A percentile compares a stretch with the other conserved stretches of the same genome.
Conservation (phyloP, 805 yeast species). For the Cyberlindnera lachancei region DNA sequence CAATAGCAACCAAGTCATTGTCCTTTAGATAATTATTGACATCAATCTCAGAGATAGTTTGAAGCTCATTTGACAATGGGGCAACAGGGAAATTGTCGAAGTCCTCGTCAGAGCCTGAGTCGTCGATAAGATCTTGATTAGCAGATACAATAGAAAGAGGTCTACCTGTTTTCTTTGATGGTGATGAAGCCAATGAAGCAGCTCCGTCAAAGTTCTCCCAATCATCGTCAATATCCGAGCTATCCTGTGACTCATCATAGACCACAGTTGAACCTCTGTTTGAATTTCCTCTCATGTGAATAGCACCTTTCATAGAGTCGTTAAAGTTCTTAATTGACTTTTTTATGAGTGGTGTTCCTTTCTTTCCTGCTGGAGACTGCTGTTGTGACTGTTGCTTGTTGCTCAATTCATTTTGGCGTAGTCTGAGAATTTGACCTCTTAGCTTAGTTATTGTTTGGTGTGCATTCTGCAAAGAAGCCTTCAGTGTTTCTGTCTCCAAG, state of each 20-base stretch:
- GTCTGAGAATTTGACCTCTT: conserved; percentile 29
- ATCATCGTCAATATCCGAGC: conserved; percentile 13
- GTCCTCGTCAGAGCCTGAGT: conserved; percentile 22
- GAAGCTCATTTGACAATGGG: conserved; percentile 19
- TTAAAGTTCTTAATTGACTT: conserved; percentile 6
- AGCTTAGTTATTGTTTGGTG: conserved; percentile 55
- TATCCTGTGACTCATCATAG: conserved; percentile 16
- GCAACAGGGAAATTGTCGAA: conserved; percentile 12
- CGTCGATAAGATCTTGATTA: conserved; percentile 12
- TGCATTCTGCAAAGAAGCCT: conserved; percentile 57
- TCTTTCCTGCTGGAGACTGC: conserved; percentile 5
- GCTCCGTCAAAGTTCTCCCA: conserved; percentile 25
- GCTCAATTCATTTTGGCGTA: conserved; percentile 20
- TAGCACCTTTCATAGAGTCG: conserved; percentile 10
- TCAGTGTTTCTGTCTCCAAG: conserved; percentile 59
- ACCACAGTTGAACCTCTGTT: conserved; percentile 20
- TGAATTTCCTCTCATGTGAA: conserved; percentile 16
- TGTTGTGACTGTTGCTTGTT: conserved; percentile 7
- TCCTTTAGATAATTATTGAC: conserved; percentile 25
- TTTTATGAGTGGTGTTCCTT: conserved; percentile 12
- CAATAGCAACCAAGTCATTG: conserved; percentile 24
- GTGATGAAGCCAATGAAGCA: conserved; percentile 13
- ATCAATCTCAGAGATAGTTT: conserved; percentile 16
- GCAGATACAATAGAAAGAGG: conserved; percentile 11
- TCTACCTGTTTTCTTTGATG: conserved; percentile 12